A percentile compares a stretch with the other conserved stretches of the same genome.
Conservation (phyloP, 768 basidiomycete species). For the Tulasnella sp. region DNA sequence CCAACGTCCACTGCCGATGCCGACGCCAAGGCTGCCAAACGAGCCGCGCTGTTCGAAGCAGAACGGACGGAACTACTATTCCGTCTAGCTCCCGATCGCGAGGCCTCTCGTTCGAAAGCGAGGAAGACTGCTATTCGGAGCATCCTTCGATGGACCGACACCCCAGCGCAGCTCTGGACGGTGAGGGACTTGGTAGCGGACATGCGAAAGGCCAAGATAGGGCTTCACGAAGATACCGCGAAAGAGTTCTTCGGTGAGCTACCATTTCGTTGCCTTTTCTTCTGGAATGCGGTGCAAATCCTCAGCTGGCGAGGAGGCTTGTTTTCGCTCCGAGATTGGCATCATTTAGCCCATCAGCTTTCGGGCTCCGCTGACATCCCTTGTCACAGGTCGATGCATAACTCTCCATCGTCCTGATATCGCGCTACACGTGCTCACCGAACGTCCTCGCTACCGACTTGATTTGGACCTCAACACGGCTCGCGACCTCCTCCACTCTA, state of each 20-base stretch:
- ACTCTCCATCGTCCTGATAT: constrained; percentile 6
- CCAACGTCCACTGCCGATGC: neutral
- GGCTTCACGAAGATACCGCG: neutral
- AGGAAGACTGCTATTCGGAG: constrained; percentile 4
- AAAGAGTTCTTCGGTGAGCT: constrained; percentile 9
- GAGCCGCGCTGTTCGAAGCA: constrained; percentile 1
- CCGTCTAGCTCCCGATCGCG: neutral
- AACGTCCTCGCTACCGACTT: constrained; percentile 6
- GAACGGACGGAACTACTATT: neutral
- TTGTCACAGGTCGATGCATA: constrained; percentile 1
- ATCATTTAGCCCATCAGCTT: too few relatives aligned
- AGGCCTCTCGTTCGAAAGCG: neutral
- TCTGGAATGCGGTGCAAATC: neutral
- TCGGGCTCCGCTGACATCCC: neutral
- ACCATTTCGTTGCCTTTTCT: neutral
- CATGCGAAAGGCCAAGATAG: constrained; percentile 7
- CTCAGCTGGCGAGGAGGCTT: too few relatives aligned
- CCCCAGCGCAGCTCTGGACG: constrained; percentile 1
- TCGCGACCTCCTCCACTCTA: constrained; percentile 11
- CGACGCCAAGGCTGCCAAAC: neutral
- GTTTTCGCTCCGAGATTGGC: too few relatives aligned
- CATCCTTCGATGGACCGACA: constrained; percentile 1
- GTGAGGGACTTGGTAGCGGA: neutral
- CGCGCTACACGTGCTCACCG: neutral
- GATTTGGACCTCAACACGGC: constrained; percentile 14